These are phyloP conservation scores for Phytopythium boreale DNA, from an alignment of 352 stramenopile species.

Conservation along the genomic window DNA sequence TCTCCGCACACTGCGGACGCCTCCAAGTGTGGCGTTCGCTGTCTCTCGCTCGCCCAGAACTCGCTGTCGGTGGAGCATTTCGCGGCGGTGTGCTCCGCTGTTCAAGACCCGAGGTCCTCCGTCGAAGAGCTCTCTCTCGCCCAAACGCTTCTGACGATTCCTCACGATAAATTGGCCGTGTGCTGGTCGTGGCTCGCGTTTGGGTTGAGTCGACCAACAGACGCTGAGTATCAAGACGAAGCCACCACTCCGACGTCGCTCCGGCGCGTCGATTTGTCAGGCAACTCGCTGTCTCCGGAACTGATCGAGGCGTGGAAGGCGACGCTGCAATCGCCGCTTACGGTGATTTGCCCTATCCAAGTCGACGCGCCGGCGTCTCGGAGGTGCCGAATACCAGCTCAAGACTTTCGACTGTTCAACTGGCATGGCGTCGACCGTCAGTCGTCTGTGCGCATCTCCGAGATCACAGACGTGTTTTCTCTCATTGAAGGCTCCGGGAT, in stretches of 20 bases:
- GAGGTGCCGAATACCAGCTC: not conserved
- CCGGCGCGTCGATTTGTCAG: constrained; percentile 2
- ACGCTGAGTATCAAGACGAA: not conserved
- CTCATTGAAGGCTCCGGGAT: not conserved
- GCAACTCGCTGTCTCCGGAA: not conserved
- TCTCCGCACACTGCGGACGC: not conserved
- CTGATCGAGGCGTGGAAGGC: not conserved
- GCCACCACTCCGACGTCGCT: not conserved
- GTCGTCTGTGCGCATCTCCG: too few relatives aligned
- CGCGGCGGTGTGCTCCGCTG: constrained; percentile 29
- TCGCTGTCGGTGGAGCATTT: constrained; percentile 21
- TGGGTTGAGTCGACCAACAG: not conserved
- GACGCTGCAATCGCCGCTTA: not conserved
- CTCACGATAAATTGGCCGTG: not conserved
- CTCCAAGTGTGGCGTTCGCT: constrained; percentile 14
- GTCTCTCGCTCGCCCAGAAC: constrained; percentile 30
- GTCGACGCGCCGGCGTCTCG: not conserved
- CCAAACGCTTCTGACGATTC: not conserved
- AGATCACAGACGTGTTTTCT: not conserved
- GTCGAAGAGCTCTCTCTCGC: not conserved
- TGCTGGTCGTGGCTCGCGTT: constrained; percentile 2
- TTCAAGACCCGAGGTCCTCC: constrained; percentile 4
- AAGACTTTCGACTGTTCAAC: not conserved
- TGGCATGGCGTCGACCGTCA: too few relatives aligned
- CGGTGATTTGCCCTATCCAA: not conserved